phyloP scores from a whole-genome alignment of 208 protist species.

The Trypanosoma melophagium region DNA sequence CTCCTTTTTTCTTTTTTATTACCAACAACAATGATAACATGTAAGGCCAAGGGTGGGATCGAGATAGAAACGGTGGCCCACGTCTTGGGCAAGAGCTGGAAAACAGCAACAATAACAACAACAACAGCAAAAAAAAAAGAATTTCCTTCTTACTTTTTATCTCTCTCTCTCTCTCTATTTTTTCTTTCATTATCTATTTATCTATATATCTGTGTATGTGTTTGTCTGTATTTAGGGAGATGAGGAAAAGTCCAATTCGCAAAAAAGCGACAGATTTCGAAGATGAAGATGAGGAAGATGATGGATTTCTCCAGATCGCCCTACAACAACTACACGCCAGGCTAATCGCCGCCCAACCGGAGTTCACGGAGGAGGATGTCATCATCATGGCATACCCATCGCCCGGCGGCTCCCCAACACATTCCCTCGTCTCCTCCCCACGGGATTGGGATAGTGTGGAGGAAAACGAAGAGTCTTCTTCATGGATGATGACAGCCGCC shows the following conservation, averaged over 20 bases:
- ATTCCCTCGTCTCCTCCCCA: conserved; percentile 26
- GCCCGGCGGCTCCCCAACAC: conserved; percentile 26
- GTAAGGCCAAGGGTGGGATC: no score
- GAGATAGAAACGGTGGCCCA: no score
- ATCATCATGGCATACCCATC: conserved; percentile 56
- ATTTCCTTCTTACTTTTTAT: no score
- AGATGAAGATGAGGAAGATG: conserved; percentile 40
- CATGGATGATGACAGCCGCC: not conserved
- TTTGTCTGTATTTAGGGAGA: not conserved
- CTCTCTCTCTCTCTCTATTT: no score
- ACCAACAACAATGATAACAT: no score
- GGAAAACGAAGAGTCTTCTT: not conserved
- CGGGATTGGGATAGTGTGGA: conserved; percentile 1
- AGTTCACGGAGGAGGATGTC: conserved; percentile 81
- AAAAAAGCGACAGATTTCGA: not conserved
- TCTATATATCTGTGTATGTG: no score
- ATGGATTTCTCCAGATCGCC: conserved; percentile 31
- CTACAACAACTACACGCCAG: conserved; percentile 66
- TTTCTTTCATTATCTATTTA: no score
- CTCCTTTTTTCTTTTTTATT: no score
- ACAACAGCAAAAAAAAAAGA: no score
- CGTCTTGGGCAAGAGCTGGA: no score
- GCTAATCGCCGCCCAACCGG: conserved; percentile 60
- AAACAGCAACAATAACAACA: no score
- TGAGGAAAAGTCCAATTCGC: not conserved